Base-by-base conservation (phyloP, 2,329 filamentous ascomycete genomes). In the Bipolaris sorokiniana region DNA sequence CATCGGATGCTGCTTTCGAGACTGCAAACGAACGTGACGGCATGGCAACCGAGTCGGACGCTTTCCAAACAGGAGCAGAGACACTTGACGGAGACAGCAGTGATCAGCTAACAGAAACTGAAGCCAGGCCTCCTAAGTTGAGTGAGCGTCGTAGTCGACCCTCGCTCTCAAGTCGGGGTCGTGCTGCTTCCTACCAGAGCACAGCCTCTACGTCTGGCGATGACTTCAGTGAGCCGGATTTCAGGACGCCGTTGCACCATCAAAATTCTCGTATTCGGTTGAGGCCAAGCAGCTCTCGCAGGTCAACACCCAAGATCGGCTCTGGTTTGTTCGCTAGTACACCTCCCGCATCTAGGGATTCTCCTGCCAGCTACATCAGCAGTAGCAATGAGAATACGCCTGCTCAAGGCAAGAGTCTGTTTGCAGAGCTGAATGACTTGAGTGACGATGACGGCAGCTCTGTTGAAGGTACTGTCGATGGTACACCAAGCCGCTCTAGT, bases 61-160 rank as follows among this genome's bases (percentile, higher is more conserved):
- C 92, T 62, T 98, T 98, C 85, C 90, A 96, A 74, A 97, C 94
- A 3, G 92, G 91, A n/a, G 86, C 88, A 15, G 95, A 98, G 72
- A 87, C 82, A 59, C 78, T 88, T 62, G 82, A 81, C 51, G 83
- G 83, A 67, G 90, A 91, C 15, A 92, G 88, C 70, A 90, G 87
- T 54, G 91, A 92, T 59, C 90, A 92, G 64, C 81, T 90, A 46
- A 96, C 92, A 0, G 94, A 97, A 78, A 98, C 93, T 0, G 94
- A 97, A 74, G 84, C 82, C 51, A 80, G 68, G 7, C 66, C 67
- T 37, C 62, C 64, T 11, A 54, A 60, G 37, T 60, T 65, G 15
- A 69, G 66, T n/a, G 56, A 66, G 16, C 73, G 72, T 46, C 61
- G 56, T 28, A 81, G 78, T 63, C 74, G 78, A 28, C 73, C 77